Evolutionary conservation across 169 alveolate genomes (phyloP), one percentile per base, ranked within the genome.

Genomic region (Cryptosporidium baileyi): DNA sequence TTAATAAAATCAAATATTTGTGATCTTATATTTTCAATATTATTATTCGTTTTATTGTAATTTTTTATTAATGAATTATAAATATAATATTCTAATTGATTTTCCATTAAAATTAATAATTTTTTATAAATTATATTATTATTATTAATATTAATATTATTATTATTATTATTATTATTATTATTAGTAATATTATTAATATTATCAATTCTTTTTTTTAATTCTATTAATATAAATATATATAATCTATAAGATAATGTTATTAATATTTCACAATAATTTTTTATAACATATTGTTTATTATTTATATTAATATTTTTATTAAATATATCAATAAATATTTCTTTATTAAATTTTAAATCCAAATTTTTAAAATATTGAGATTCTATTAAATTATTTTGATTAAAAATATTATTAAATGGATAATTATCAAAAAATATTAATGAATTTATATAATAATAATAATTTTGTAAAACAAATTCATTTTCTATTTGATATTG

Each of bases 401-500:
- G 9, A 43, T 43, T 15, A 43, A 43, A 43, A 43, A 11, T 43
- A 0, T 54, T 60, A 19, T 74, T 28, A 54, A 40, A 36, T 5
- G 85, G 85, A 22, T 54, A 74, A 7, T 11, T 34, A 1, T 36
- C 40, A 34, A 45, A 32, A 9, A 74, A 57, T 24, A 74, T 9
- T 3, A 74, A 24, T 3, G 74, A 74, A 28, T 52, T 52, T 32
- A 74, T 54, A 43, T 19, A 74, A 24, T 54, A 43, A 30, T 54
- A 74, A 15, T 24, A 54, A n/a, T 30, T 40, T 24, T 74, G 85
- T 19, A 74, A 17, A 9, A 28, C 13, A 1, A 17, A 11, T 24
- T 51, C 19, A 51, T 19, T 36, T n/a, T 74, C 85, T 3, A 74
- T 22, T 32, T 11, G 3, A 34, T 41, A 51, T 28, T 74, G 85